Base-by-base conservation (phyloP, 768 basidiomycete species). In the Amanita rimosa region DNA sequence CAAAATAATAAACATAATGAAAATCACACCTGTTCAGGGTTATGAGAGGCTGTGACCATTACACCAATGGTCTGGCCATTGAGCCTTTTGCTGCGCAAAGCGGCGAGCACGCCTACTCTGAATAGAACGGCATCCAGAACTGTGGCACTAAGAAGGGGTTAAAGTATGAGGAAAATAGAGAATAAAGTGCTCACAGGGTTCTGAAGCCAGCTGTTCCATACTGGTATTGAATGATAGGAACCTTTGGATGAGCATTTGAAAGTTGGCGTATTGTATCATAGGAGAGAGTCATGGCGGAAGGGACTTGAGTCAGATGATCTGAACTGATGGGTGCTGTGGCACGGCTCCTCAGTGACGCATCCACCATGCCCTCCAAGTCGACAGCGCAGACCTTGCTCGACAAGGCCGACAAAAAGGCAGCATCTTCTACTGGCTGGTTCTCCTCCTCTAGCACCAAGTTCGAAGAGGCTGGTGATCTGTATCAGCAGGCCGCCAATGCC, bases 31-130 rank as follows among this genome's bases (percentile, higher is more conserved):
- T 79, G 75, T 62, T 94, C 94, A n/a, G 96, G 95, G 63, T 99
- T 99, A 66, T 99, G 96, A n/a, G 92, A 95, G 2, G 96, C 96
- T 33, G 96, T 99, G 61, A 99, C 84, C 96, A 99, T 98, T 17
- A 98, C 89, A 13, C 96, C 96, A 57, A 99, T 86, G 21, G 83
- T 84, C 61, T 83, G 85, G 22, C 96, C 92, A 60, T 85, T 83
- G n/a, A 93, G 73, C 54, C 79, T 83, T 70, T 85, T 96, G 68
- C 93, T 97, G 50, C 96, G 71, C 44, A 99, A 72, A 5, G 77
- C 88, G 39, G 96, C 96, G 14, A 99, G 70, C 35, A 98, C 67
- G 9, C 91, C 96, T 11, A 95, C 85, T 55, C 93, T 79, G 70
- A 96, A 97, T 54, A 99, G 73, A n/a, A 95, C 92, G 8, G 85